These are phyloP conservation scores for Melastoma malabathricum DNA, from an alignment of 345 rosid species.

Conservation along the genomic window DNA sequence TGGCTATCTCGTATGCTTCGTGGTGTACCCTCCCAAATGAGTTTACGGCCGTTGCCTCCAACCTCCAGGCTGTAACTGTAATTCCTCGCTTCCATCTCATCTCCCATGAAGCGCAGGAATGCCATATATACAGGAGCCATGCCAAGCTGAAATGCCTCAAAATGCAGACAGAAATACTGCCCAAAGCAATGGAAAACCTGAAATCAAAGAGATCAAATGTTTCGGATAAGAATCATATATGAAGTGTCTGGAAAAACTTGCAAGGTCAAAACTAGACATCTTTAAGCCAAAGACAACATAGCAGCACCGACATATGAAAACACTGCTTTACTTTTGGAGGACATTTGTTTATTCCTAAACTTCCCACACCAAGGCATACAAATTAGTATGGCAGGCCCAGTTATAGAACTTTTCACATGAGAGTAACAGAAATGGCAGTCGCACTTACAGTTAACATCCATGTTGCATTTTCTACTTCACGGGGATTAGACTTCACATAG, in stretches of 20 bases:
- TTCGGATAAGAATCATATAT: background rate
- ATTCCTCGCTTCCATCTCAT: conserved; percentile 70
- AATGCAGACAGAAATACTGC: conserved; percentile 92
- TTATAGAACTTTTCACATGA: too few species aligned
- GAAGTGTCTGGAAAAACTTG: background rate
- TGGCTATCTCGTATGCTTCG: conserved; percentile 87
- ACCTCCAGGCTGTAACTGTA: conserved; percentile 93
- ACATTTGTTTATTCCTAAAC: too few species aligned
- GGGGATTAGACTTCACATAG: conserved; percentile 93
- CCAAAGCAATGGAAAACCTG: conserved; percentile 92
- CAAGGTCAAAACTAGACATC: conserved; percentile 1
- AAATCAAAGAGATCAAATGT: conserved; percentile 7
- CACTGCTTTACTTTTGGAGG: too few species aligned
- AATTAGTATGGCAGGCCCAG: too few species aligned
- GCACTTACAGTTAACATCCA: conserved; percentile 92
- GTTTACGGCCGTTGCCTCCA: conserved; percentile 86
- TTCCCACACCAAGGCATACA: too few species aligned
- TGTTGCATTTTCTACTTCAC: conserved; percentile 94
- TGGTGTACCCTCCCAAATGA: conserved; percentile 86
- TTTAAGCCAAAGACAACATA: background rate
- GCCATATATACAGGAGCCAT: conserved; percentile 99
- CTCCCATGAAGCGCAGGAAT: conserved; percentile 89
- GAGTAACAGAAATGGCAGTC: too few species aligned
- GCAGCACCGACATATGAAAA: background rate
- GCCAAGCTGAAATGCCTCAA: conserved; percentile 93